Conservation (phyloP, 2,329 filamentous ascomycete species). For the Aspergillus persii region DNA sequence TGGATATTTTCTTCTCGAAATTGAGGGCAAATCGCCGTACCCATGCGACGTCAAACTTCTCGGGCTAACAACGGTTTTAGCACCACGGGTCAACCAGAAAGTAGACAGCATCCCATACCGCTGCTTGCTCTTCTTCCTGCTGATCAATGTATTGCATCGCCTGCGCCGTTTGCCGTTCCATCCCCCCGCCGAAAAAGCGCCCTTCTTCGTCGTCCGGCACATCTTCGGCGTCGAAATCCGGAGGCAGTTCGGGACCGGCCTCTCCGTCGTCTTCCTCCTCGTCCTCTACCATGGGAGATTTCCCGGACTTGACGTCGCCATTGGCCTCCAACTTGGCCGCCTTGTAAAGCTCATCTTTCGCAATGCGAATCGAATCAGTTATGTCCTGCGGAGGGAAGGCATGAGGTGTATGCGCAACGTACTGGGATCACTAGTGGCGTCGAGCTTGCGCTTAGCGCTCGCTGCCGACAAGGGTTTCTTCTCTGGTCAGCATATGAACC, state of each 20-base stretch:
- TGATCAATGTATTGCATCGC: slow-evolving; percentile 86
- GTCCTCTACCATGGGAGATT: slow-evolving; percentile 48
- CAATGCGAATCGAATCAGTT: slow-evolving; percentile 18
- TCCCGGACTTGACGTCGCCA: slow-evolving; percentile 50
- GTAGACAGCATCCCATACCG: slow-evolving; percentile 30
- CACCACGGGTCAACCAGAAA: slow-evolving; percentile 14
- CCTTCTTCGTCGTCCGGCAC: slow-evolving; percentile 81
- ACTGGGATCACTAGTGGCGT: slow-evolving; percentile 53
- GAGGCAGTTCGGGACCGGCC: slow-evolving; percentile 55
- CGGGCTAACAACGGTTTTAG: slow-evolving; percentile 44
- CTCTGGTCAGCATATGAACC: slow-evolving; percentile 14
- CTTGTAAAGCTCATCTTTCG: slow-evolving; percentile 57
- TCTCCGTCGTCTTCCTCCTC: slow-evolving; percentile 48
- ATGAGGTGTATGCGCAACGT: slow-evolving; percentile 17
- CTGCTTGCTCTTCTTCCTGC: slow-evolving; percentile 54
- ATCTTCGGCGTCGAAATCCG: slow-evolving; percentile 57
- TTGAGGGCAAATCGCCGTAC: slow-evolving; percentile 74
- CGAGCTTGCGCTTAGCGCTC: slow-evolving; percentile 58
- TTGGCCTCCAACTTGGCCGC: slow-evolving; percentile 54
- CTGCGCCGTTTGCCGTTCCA: slow-evolving; percentile 75
- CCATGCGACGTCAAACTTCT: slow-evolving; percentile 83
- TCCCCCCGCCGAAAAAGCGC: slow-evolving; percentile 90
- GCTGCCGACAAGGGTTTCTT: slow-evolving; percentile 50
- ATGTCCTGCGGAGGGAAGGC: not conserved
- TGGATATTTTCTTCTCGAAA: slow-evolving; percentile 87